Evolutionary conservation across 129 eudicot species (phyloP).

Genomic region (Artemisia annua): DNA sequence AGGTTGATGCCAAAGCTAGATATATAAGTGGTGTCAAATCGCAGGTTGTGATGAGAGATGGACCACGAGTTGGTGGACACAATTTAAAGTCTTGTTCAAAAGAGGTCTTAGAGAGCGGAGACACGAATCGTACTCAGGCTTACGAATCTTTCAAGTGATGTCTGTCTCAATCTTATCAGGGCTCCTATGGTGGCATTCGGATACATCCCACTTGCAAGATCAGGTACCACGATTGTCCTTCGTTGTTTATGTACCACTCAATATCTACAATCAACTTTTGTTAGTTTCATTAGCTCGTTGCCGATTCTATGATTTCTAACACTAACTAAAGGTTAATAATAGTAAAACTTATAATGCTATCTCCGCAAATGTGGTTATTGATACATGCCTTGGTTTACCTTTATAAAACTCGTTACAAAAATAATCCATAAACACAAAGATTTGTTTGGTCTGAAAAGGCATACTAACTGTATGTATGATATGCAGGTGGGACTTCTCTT

Average conservation of each 20-base stretch:
- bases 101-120: slow-evolving; percentile 84
- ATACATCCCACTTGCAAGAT: slow-evolving; percentile 73
- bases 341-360: neutral
- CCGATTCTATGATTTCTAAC: neutral
- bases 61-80: slow-evolving; percentile 91
- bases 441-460: neutral
- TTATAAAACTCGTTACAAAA: neutral
- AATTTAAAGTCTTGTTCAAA: slow-evolving; percentile 76
- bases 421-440: neutral
- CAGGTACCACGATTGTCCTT: slow-evolving; percentile 59
- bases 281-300: neutral
- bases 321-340: neutral
- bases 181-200: slow-evolving; percentile 95
- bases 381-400: neutral
- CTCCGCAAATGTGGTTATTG: neutral
- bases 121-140: slow-evolving; percentile 81
- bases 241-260: neutral
- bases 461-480: slow-evolving; percentile 6
- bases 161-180: slow-evolving; percentile 88
- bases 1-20: slow-evolving; percentile 19
- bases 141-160: slow-evolving; percentile 87
- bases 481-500: slow-evolving; percentile 86
- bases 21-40: slow-evolving; percentile 25
- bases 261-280: neutral
- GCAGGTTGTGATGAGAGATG: slow-evolving; percentile 67